These are phyloP conservation scores for Lasiosphaeria miniovina DNA, from an alignment of 495 filamentous ascomycete species.

Conservation along the genomic window DNA sequence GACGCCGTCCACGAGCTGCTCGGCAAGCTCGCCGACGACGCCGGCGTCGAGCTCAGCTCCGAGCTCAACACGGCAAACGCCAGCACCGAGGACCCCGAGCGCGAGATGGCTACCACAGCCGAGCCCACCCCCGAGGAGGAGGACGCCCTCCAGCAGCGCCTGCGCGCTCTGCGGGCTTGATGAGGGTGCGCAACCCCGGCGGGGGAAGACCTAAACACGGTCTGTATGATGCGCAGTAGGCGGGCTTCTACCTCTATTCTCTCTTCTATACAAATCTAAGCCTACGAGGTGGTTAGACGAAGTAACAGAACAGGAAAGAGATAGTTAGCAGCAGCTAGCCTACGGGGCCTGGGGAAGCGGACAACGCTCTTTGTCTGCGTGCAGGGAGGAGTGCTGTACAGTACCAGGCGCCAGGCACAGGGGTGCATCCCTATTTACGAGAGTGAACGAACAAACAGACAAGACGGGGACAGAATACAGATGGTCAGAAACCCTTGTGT, in stretches of 20 bases:
- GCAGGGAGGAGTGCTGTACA: too few species aligned
- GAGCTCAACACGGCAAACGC: conserved; percentile 63
- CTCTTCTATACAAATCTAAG: too few species aligned
- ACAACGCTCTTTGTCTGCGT: too few species aligned
- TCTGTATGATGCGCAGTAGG: neutral
- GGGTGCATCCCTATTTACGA: too few species aligned
- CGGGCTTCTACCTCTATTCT: neutral
- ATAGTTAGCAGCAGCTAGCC: too few species aligned
- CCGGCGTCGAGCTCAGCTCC: conserved; percentile 67
- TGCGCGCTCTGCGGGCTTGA: conserved; percentile 51
- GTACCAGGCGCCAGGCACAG: too few species aligned
- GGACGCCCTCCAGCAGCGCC: conserved; percentile 58
- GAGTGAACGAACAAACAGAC: too few species aligned
- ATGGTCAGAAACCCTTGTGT: too few species aligned
- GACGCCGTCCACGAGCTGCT: conserved; percentile 81
- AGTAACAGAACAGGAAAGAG: too few species aligned
- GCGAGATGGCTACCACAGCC: conserved; percentile 25
- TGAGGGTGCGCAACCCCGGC: neutral
- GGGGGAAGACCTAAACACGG: neutral
- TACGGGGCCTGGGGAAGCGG: too few species aligned
- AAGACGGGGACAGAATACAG: too few species aligned
- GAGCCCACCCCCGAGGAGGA: conserved; percentile 61
- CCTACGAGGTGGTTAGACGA: too few species aligned
- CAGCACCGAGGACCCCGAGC: conserved; percentile 50
- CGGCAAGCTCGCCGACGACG: conserved; percentile 77